These are phyloP conservation scores for Ceratocystis alfenasii DNA, from an alignment of 2,329 filamentous ascomycete species.

Conservation along the genomic window DNA sequence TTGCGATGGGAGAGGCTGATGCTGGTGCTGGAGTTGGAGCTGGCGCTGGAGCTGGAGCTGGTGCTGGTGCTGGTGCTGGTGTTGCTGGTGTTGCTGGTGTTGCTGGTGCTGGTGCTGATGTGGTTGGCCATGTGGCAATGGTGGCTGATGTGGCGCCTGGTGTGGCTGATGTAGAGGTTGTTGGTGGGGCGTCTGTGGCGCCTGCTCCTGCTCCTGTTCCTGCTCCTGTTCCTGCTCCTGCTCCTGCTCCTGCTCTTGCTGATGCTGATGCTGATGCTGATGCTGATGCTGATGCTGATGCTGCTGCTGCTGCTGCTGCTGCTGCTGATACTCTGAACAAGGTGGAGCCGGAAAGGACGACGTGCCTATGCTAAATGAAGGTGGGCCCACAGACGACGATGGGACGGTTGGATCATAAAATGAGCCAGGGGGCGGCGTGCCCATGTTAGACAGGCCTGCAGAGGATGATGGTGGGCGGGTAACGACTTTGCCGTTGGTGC, in stretches of 20 bases:
- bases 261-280: not conserved
- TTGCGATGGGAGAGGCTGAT: not conserved
- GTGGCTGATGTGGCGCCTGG: not conserved
- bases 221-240: not conserved
- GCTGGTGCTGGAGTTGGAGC: not conserved
- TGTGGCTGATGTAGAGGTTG: not conserved
- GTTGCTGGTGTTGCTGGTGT: not conserved
- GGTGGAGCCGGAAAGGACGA: not conserved
- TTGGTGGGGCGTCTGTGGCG: not conserved
- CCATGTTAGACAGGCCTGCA: conserved; percentile 6
- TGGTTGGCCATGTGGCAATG: not conserved
- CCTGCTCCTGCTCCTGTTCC: not conserved
- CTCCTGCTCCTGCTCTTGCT: not conserved
- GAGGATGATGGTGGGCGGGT: conserved; percentile 15
- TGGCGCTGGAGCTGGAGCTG: not conserved
- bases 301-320: not conserved
- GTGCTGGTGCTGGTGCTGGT: not conserved
- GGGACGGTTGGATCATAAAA: not conserved
- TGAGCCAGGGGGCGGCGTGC: not conserved
- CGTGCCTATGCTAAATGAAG: not conserved
- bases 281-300: not conserved
- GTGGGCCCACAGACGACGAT: not conserved
- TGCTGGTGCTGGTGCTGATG: not conserved
- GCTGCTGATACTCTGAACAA: not conserved
- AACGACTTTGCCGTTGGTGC: conserved; percentile 19